phyloP scores from a whole-genome alignment of 148 eudicot genomes.

The Cornus florida region DNA sequence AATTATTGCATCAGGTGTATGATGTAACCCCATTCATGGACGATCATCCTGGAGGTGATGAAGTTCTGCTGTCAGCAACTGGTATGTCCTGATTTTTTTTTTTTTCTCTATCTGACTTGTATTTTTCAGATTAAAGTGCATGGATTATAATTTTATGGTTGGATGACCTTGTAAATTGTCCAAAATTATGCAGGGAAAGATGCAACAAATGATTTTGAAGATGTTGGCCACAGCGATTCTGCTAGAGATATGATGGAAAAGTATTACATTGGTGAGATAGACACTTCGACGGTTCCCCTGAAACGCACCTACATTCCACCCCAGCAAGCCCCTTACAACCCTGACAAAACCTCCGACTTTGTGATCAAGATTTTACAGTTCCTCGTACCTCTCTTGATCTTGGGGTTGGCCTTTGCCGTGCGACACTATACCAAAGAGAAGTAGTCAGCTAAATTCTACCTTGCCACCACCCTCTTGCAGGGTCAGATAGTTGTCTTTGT shows the following conservation, averaged over 20 bases:
- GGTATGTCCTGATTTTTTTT: conserved; percentile 36
- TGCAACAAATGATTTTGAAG: conserved; percentile 84
- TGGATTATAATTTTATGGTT: not conserved
- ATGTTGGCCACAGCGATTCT: conserved; percentile 74
- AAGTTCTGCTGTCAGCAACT: conserved; percentile 84
- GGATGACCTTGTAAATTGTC: not conserved
- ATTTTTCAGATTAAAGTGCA: not conserved
- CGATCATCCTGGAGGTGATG: conserved; percentile 97
- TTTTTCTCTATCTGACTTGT: not conserved
- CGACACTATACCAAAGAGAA: conserved; percentile 75
- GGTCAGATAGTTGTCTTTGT: not conserved
- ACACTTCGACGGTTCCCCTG: conserved; percentile 51
- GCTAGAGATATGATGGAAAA: conserved; percentile 70
- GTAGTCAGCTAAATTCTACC: conserved; percentile 13
- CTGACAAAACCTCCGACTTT: conserved; percentile 53
- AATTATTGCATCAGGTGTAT: conserved; percentile 58
- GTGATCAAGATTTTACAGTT: conserved; percentile 72
- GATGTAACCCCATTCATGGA: conserved; percentile 92
- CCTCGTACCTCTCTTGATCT: conserved; percentile 65
- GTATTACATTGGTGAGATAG: conserved; percentile 69
- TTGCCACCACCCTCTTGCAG: not conserved
- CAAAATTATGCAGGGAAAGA: conserved; percentile 60
- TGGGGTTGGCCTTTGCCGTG: conserved; percentile 71
- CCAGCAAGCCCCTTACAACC: conserved; percentile 53
- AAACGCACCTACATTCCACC: conserved; percentile 54